Base-by-base conservation (phyloP, 495 filamentous ascomycete genomes). In the Podospora didyma region DNA sequence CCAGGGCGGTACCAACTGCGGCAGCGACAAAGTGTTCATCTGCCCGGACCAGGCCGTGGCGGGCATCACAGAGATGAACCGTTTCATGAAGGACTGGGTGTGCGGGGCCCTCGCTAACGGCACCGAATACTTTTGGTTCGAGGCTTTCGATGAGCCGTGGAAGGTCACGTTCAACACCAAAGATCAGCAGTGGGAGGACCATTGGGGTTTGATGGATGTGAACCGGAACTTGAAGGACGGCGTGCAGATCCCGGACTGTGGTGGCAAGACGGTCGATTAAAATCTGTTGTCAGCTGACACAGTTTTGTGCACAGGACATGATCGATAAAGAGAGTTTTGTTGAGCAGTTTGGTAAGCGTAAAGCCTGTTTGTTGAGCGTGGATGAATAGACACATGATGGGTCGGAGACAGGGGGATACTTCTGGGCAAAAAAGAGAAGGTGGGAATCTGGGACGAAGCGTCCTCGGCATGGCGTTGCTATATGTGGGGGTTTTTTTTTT, bases 51-150 rank as follows among this genome's bases (percentile, higher is more conserved):
- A 86, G 0, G 80, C 85, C 9, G 83, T 96, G 7, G 91, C 92
- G 2, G 89, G 93, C 4, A 82, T 97, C 42, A 66, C 81, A 10
- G 81, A 96, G 71, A 81, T 97, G 85, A 97, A 97, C 63, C 73
- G 73, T 14, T 92, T 96, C 67, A 88, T 98, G 88, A 73, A 82
- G 6, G 83, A 84, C 51, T 98, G 89, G 82, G 82, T 98, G 3
- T 98, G 94, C 70, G 79, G 83, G 66, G 82, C 87, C 28, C 68
- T 96, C 65, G 72, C 74, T 34, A 92, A 93, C 59, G 86, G 85
- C 55, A 97, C 91, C 0, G 84, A 92, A 41, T 98, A 96, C 68
- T 97, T 96, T 67, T 97, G 92, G 94, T 96, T 96, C 65, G 88
- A 91, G 70, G 90, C 91, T 16, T 97, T 96, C 65, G 92, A 96